Percentiles rank a stretch among this genome's conserved stretches.
phyloP scores from a whole-genome alignment of 2,329 filamentous ascomycete species.

The Fusarium poae region DNA sequence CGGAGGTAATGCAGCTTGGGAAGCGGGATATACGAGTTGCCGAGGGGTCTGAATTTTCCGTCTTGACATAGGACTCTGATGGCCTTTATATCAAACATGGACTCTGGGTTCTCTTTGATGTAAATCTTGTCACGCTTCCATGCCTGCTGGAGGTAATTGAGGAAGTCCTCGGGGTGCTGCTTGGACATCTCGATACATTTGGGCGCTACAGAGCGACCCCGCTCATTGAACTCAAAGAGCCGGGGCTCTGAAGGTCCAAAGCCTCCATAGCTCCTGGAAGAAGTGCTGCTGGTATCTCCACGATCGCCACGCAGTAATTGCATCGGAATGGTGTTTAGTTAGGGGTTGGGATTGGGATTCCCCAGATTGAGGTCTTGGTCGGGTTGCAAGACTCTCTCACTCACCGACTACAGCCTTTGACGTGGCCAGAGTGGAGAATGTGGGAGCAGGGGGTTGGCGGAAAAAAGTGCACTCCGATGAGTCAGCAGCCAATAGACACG shows the following conservation, averaged over 20 bases:
- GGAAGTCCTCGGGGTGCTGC: conserved; percentile 40
- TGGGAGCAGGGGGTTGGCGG: conserved; percentile 25
- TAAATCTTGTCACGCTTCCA: conserved; percentile 44
- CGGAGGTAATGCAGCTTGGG: conserved; percentile 45
- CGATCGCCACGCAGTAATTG: conserved; percentile 46
- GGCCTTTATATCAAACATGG: conserved; percentile 41
- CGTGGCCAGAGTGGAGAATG: conserved; percentile 41
- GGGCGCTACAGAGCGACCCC: conserved; percentile 41
- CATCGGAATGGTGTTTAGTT: conserved; percentile 39
- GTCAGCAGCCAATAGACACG: conserved; percentile 8
- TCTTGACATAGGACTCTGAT: conserved; percentile 38
- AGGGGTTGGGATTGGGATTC: conserved; percentile 26
- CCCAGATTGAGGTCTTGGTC: conserved; percentile 33
- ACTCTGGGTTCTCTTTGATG: conserved; percentile 39
- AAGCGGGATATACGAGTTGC: conserved; percentile 42
- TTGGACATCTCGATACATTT: conserved; percentile 41
- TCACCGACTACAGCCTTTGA: conserved; percentile 45
- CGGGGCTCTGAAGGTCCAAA: conserved; percentile 41
- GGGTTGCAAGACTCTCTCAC: conserved; percentile 36
- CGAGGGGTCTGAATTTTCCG: conserved; percentile 36
- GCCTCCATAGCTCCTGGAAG: conserved; percentile 43
- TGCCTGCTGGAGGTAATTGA: conserved; percentile 43
- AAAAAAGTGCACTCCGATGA: conserved; percentile 40
- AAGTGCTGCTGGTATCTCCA: conserved; percentile 44
- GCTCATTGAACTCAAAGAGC: conserved; percentile 43